A percentile compares a stretch with the other conserved stretches of the same genome.
These are phyloP conservation scores for Hyaloscypha hepaticicola DNA, from an alignment of 495 filamentous ascomycete genomes.

Conservation along the genomic window DNA sequence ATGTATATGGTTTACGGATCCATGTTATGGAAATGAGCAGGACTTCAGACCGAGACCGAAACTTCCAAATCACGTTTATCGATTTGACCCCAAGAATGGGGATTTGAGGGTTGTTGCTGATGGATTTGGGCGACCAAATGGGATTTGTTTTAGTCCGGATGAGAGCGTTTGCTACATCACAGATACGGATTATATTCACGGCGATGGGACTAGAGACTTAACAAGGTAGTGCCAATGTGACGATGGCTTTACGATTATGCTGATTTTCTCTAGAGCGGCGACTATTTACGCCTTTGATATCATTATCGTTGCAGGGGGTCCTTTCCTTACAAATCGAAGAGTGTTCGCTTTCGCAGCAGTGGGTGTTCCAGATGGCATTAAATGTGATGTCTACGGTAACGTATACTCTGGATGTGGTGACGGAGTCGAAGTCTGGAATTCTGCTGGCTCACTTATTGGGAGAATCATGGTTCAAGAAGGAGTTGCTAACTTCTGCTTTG, in stretches of 20 bases:
- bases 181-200: conserved; percentile 46
- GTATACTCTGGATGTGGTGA: conserved; percentile 61
- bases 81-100: conserved; percentile 47
- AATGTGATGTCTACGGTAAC: conserved; percentile 57
- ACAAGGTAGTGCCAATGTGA: conserved; percentile 13
- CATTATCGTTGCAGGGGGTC: conserved; percentile 19
- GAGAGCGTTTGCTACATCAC: conserved; percentile 53
- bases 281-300: conserved; percentile 35
- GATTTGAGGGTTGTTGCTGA: conserved; percentile 53
- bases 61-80: conserved; percentile 57
- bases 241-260: background rate
- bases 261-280: conserved; percentile 34
- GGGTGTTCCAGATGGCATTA: conserved; percentile 60
- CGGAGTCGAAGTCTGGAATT: conserved; percentile 61
- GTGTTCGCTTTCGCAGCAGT: conserved; percentile 57
- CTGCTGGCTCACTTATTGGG: conserved; percentile 55
- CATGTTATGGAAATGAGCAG: conserved; percentile 58
- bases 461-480: conserved; percentile 42
- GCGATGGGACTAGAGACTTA: conserved; percentile 28
- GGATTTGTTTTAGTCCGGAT: conserved; percentile 55
- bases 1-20: conserved; percentile 64
- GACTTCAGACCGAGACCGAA: conserved; percentile 52
- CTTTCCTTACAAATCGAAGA: conserved; percentile 46
- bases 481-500: conserved; percentile 48
- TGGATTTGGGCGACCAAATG: conserved; percentile 56